Evolutionary conservation across 2,329 filamentous ascomycete species (phyloP), one percentile per base, ranked within the genome.

Genomic region (Diaporthe citrichinensis): DNA sequence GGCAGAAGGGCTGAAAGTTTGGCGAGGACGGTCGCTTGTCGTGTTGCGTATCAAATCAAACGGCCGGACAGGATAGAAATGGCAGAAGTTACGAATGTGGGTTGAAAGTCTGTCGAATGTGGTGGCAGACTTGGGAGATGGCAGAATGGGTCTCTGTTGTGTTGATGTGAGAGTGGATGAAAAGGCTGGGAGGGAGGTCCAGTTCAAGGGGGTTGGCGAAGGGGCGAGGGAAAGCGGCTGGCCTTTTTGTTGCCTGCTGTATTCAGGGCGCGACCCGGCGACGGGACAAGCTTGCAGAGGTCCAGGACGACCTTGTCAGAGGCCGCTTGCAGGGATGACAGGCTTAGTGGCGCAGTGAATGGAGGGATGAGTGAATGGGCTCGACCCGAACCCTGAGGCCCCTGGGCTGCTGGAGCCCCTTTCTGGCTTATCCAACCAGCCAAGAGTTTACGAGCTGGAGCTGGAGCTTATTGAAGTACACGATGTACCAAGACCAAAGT

Each of bases 301-400:
- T 14, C 71, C n/a, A 17, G 51, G 34, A 20, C n/a, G 25, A 46
- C 71, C 71, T 72, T 9, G 71, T 61, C 46, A 73, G 58, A 72
- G 71, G 71, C 71, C 71, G 71, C 58, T 53, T 65, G 71, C 71
- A 73, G 71, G 71, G 71, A 59, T 72, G 31, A 36, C 36, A 46
- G 36, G 17, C 46, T 36, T 36, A 41, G 44, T 34, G 71, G 34
- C 71, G 49, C 62, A 68, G 34, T 31, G 23, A 53, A 51, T 28
- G 31, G 15, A 68, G 23, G 65, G 20, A 49, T 3, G 28, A 36
- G 17, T 58, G 28, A 23, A 34, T 4, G 57, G 23, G 31, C 20
- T 28, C 4, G 15, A 53, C 65, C 65, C 49, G 34, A 69, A 55
- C 65, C 65, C 65, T 68, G 65, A 25, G 4, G 2, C 6, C 23